phyloP scores from a whole-genome alignment of 2,329 filamentous ascomycete genomes.

The Ceratocystis cubensis region DNA sequence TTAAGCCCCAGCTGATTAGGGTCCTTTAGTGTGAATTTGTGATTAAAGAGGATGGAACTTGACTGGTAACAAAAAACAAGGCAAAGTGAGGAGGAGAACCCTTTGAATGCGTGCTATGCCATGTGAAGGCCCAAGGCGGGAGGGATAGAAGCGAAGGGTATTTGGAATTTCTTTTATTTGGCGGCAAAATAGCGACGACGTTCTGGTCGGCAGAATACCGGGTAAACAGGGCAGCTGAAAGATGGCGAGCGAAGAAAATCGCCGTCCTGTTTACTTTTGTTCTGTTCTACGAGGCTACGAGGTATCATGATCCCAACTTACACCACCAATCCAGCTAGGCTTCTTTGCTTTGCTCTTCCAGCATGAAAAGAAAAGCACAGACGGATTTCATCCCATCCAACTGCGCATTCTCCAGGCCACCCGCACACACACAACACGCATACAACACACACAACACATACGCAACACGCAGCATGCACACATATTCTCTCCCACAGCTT shows the following conservation, averaged over 20 bases:
- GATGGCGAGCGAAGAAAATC: too few relatives aligned
- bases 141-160: neutral
- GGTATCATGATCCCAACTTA: neutral
- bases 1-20: too few relatives aligned
- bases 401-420: neutral
- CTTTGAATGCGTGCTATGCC: neutral
- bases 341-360: neutral
- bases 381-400: neutral
- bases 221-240: neutral
- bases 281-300: too few relatives aligned
- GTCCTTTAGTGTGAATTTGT: neutral
- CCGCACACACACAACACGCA: neutral
- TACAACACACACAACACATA: neutral
- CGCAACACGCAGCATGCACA: neutral
- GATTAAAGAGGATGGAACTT: neutral
- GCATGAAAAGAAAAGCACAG: neutral
- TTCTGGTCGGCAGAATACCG: neutral
- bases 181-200: neutral
- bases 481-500: neutral
- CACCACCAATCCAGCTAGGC: neutral
- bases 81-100: neutral
- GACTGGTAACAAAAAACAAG: neutral
- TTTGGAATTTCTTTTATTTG: neutral
- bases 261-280: too few relatives aligned
- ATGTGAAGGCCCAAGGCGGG: neutral